A percentile compares a stretch with the other conserved stretches of the same genome.
These are phyloP conservation scores for Cadophora luteo-olivacea DNA, from an alignment of 2,329 filamentous ascomycete species.

Conservation along the genomic window DNA sequence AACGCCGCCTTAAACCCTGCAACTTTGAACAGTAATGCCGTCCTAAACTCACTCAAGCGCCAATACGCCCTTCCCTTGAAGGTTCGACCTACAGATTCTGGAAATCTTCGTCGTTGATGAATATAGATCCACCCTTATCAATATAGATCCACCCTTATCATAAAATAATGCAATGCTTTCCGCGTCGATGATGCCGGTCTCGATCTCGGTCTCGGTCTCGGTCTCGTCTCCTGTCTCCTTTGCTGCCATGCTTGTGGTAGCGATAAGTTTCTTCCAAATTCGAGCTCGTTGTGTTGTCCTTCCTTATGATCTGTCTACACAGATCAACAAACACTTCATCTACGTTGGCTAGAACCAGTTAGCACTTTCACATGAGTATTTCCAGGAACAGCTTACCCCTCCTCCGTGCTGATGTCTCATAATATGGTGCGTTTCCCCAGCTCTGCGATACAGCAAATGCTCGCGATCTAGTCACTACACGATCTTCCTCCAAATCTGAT, in stretches of 20 bases:
- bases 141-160: background rate
- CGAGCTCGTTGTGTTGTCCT: conserved; percentile 50
- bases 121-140: background rate
- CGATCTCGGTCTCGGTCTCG: too few relatives aligned
- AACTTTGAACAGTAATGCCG: conserved; percentile 1
- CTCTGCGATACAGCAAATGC: conserved; percentile 71
- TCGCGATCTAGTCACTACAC: conserved; percentile 66
- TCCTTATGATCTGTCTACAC: conserved; percentile 70
- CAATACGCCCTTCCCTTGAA: background rate
- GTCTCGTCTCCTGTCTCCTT: too few relatives aligned
- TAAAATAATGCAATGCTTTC: conserved; percentile 20
- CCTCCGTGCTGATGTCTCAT: conserved; percentile 72
- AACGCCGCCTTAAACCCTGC: conserved; percentile 4
- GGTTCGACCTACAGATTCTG: background rate
- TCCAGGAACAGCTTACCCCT: conserved; percentile 48
- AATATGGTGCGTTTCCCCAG: conserved; percentile 77
- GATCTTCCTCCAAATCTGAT: conserved; percentile 75
- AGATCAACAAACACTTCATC: conserved; percentile 75
- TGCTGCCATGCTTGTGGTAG: background rate
- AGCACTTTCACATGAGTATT: background rate
- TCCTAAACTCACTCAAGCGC: background rate
- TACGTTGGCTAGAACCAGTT: conserved; percentile 59
- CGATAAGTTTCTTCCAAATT: conserved; percentile 31
- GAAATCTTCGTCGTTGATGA: background rate
- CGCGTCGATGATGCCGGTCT: background rate